Base-by-base conservation (phyloP, 2,329 filamentous ascomycete genomes). In the Sphaerostilbella broomeana region DNA sequence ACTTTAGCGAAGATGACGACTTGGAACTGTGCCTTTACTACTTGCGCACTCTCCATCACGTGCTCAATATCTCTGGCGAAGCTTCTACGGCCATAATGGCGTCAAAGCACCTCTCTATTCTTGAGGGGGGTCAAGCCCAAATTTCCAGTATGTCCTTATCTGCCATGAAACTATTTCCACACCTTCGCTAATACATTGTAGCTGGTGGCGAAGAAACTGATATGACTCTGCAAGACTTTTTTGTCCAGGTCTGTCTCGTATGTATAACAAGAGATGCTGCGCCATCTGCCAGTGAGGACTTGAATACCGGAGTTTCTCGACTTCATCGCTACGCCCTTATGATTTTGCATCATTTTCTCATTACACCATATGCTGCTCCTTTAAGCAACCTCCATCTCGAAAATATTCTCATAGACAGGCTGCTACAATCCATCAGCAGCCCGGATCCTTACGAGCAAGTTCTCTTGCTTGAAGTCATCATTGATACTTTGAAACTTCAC, bases 1-100 rank as follows among this genome's bases (percentile, higher is more conserved):
- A 42, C 0, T 60, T 76, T 43, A 64, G 62, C 3, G 65, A 70
- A 30, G 70, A 78, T 6, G 79, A 87, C 46, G 84, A 94, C 48
- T 69, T 88, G 6, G 82, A 84, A 45, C 73, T 88, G 41, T 86
- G 81, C 45, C 65, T 86, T 3, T 94, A 95, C 58, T 83, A 90
- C 52, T 63, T 95, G 15, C 77, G 77, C 36, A 83, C 84, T 2
- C 59, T 95, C 2, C 79, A 79, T 5, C 84, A 86, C 48, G 72
- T 94, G 18, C 64, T 95, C 12, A 70, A 75, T 18, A 80, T 77
- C 78, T 41, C 83, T 73, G 15, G 60, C 4, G 79, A 84, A 31
- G 72, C 74, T 36, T 79, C 82, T 7, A 89, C 86, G 83, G 68
- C 73, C 10, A 72, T 81, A 4, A 63, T 94, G 26, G 77, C 84